Conservation (phyloP, 140 eudicot genomes). For the Oenanthe javanica region DNA sequence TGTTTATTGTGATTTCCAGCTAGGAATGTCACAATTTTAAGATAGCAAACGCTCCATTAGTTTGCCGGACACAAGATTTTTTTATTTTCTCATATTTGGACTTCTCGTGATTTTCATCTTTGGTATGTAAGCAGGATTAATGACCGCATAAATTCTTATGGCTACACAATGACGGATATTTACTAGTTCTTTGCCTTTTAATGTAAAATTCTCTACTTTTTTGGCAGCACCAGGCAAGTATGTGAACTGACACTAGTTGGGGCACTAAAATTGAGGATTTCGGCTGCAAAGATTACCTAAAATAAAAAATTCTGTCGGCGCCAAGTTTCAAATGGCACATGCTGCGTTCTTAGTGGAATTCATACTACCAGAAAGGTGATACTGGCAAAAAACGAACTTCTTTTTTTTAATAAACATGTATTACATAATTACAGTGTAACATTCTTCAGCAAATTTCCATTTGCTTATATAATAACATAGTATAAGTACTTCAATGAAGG, state of each 20-base stretch:
- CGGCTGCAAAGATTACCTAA: neutral
- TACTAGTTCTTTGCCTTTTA: neutral
- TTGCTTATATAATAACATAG: neutral
- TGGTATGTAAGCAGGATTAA: conserved; percentile 19
- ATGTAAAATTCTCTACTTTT: neutral
- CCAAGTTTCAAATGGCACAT: conserved; percentile 1
- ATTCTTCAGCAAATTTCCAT: neutral
- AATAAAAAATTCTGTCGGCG: neutral
- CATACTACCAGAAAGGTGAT: neutral
- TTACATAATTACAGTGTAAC: no score
- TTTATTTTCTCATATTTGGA: conserved; percentile 12
- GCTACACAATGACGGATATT: neutral
- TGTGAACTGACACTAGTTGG: neutral
- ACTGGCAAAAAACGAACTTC: neutral
- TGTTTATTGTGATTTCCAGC: conserved; percentile 4
- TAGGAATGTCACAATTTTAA: conserved; percentile 9
- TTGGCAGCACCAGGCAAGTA: neutral
- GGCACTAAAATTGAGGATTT: neutral
- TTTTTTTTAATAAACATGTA: neutral
- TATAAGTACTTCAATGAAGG: neutral
- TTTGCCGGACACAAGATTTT: conserved; percentile 22
- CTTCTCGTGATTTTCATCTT: conserved; percentile 26
- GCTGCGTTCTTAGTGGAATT: neutral
- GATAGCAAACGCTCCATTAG: conserved; percentile 19
- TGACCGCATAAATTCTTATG: conserved; percentile 7